A percentile compares a stretch with the other conserved stretches of the same genome.
Evolutionary conservation across 352 stramenopile species (phyloP).

Genomic region (Globisporangium takayamanum): DNA sequence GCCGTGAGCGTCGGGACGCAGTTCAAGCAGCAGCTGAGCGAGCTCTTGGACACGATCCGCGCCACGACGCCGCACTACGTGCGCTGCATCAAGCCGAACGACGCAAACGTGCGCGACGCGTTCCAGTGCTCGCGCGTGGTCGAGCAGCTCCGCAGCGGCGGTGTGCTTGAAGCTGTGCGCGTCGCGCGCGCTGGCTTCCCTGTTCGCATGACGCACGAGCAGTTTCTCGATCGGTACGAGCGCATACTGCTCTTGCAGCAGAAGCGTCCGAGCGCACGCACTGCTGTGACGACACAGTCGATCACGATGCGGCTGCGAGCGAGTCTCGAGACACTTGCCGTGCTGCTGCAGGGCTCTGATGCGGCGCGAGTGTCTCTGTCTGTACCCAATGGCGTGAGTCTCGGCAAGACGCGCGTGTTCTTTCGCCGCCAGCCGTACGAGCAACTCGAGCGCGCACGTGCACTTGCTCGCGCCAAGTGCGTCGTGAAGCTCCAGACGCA

Average conservation of each 20-base stretch:
- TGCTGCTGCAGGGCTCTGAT: constrained; percentile 20
- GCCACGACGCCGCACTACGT: constrained; percentile 96
- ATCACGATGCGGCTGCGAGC: constrained; percentile 16
- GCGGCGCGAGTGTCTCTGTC: constrained; percentile 7
- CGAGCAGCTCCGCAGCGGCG: constrained; percentile 80
- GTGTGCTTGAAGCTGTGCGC: constrained; percentile 85
- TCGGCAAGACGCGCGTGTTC: constrained; percentile 93
- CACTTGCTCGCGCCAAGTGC: constrained; percentile 21
- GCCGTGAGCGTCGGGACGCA: constrained; percentile 81
- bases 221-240: constrained; percentile 72
- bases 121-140: constrained; percentile 80
- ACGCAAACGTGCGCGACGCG: constrained; percentile 51
- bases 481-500: constrained; percentile 50
- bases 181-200: constrained; percentile 81
- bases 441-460: constrained; percentile 76
- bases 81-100: constrained; percentile 98
- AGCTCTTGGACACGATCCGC: constrained; percentile 92
- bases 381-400: constrained; percentile 39
- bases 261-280: not conserved
- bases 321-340: constrained; percentile 24
- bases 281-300: not conserved
- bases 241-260: constrained; percentile 30
- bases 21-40: constrained; percentile 92
- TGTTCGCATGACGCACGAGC: constrained; percentile 68
- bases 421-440: constrained; percentile 93